These are phyloP conservation scores for Friedmanniomyces endolithicus DNA, from an alignment of 495 filamentous ascomycete species.

Conservation along the genomic window DNA sequence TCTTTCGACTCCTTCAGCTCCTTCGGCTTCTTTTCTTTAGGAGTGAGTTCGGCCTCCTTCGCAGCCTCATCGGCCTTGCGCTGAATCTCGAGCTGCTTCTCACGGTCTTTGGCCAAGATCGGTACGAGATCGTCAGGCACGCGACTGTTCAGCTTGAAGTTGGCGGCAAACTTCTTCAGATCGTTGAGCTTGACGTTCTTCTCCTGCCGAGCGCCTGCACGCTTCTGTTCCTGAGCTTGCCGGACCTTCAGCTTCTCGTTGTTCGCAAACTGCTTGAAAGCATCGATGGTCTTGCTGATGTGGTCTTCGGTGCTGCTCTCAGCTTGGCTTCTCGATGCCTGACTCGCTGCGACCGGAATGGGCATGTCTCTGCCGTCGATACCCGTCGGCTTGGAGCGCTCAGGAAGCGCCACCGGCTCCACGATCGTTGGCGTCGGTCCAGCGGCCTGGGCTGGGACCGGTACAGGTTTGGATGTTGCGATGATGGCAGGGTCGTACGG, in stretches of 20 bases:
- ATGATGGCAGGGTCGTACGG: slow-evolving; percentile 76
- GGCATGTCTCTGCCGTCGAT: neutral
- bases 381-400: neutral
- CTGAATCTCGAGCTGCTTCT: slow-evolving; percentile 84
- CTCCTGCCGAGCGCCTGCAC: slow-evolving; percentile 53
- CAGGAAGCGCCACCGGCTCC: neutral
- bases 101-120: slow-evolving; percentile 89
- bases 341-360: neutral
- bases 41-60: slow-evolving; percentile 24
- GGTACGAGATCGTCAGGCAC: slow-evolving; percentile 85
- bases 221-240: slow-evolving; percentile 34
- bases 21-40: slow-evolving; percentile 39
- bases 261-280: slow-evolving; percentile 73
- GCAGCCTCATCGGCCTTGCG: slow-evolving; percentile 49
- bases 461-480: slow-evolving; percentile 49
- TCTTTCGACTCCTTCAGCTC: slow-evolving; percentile 42
- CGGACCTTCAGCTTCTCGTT: slow-evolving; percentile 57
- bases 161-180: slow-evolving; percentile 84
- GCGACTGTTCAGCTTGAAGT: slow-evolving; percentile 83
- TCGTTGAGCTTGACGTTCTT: slow-evolving; percentile 86
- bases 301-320: slow-evolving; percentile 63
- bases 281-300: slow-evolving; percentile 61
- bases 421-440: neutral
- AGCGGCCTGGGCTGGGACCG: neutral
- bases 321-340: slow-evolving; percentile 1